phyloP scores from a whole-genome alignment of 768 basidiomycete genomes.

The Calocybe indica region DNA sequence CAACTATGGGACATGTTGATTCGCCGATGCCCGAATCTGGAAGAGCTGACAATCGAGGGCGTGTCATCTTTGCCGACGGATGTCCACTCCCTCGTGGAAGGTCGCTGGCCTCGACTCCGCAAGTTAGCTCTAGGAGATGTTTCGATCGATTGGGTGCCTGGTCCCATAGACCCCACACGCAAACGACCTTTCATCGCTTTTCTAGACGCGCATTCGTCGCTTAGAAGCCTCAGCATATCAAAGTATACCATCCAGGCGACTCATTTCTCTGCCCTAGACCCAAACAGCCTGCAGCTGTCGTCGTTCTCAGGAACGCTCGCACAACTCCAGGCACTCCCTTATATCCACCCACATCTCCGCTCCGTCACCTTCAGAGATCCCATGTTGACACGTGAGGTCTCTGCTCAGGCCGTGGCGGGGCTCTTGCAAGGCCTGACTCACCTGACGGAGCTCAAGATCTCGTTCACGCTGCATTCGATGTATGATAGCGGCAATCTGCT shows the following conservation, averaged over 20 bases:
- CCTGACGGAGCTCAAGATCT: slow-evolving; percentile 54
- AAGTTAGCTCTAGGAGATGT: slow-evolving; percentile 62
- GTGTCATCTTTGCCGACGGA: slow-evolving; percentile 49
- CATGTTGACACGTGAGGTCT: slow-evolving; percentile 61
- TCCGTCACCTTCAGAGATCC: slow-evolving; percentile 61
- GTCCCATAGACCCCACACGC: slow-evolving; percentile 24
- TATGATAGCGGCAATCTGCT: slow-evolving; percentile 71
- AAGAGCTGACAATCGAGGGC: slow-evolving; percentile 56
- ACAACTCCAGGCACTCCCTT: slow-evolving; percentile 59
- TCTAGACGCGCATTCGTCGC: slow-evolving; percentile 55
- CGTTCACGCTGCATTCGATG: slow-evolving; percentile 65
- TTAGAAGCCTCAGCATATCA: slow-evolving; percentile 47
- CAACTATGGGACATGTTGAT: slow-evolving; percentile 71
- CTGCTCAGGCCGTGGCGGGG: slow-evolving; percentile 53
- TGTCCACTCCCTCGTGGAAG: slow-evolving; percentile 47
- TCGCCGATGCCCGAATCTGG: slow-evolving; percentile 55
- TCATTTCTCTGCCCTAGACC: slow-evolving; percentile 44
- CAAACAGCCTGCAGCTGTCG: slow-evolving; percentile 43
- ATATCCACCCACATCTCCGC: slow-evolving; percentile 41
- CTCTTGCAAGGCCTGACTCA: slow-evolving; percentile 52
- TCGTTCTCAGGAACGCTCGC: slow-evolving; percentile 63
- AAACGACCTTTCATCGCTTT: slow-evolving; percentile 56
- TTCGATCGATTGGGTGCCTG: slow-evolving; percentile 48
- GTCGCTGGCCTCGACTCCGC: slow-evolving; percentile 62
- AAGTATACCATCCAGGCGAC: slow-evolving; percentile 46